Evolutionary conservation across 2,329 filamentous ascomycete genomes (phyloP).

Genomic region (Trichophyton rubrum): DNA sequence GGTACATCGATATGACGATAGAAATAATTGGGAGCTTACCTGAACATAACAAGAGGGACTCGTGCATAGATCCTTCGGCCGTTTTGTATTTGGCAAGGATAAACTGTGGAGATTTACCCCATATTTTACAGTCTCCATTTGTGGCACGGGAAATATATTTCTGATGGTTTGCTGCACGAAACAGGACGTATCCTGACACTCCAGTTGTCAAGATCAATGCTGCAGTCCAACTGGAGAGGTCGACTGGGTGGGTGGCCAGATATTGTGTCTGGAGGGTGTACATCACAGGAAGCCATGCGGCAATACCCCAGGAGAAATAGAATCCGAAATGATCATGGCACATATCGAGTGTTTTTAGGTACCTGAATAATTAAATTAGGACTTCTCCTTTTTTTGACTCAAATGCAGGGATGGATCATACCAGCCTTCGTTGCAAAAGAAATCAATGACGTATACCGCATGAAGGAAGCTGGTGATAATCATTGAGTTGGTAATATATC

Average conservation of each 20-base stretch:
- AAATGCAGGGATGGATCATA: constrained; percentile 1
- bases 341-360: constrained; percentile 34
- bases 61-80: constrained; percentile 30
- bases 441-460: constrained; percentile 36
- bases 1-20: background rate
- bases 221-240: constrained; percentile 18
- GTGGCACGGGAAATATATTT: constrained; percentile 33
- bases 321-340: constrained; percentile 35
- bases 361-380: constrained; percentile 16
- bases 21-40: constrained; percentile 9
- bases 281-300: constrained; percentile 35
- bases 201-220: constrained; percentile 21
- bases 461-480: constrained; percentile 36
- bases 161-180: constrained; percentile 37
- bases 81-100: constrained; percentile 32
- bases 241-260: constrained; percentile 31
- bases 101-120: constrained; percentile 32
- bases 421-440: constrained; percentile 41
- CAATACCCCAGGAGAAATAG: constrained; percentile 36
- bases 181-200: constrained; percentile 32
- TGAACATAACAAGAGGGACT: constrained; percentile 29
- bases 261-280: constrained; percentile 41
- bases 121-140: constrained; percentile 31
- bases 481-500: constrained; percentile 32
- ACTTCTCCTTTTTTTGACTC: background rate